Evolutionary conservation across 2,329 filamentous ascomycete genomes (phyloP), one percentile per base, ranked within the genome.

Genomic region (Claviceps humidiphila): DNA sequence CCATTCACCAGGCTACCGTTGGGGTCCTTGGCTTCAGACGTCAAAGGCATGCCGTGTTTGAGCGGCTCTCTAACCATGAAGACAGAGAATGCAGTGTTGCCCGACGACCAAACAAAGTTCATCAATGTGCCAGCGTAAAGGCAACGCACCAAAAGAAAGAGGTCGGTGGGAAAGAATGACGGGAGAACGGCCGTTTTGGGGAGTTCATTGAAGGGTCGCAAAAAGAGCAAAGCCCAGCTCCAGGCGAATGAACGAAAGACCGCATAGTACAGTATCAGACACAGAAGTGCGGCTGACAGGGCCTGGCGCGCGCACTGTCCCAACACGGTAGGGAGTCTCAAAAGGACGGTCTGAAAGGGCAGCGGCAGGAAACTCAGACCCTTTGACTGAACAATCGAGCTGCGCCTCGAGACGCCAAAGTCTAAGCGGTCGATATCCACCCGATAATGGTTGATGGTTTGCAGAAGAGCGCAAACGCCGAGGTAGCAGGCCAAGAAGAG

Each of bases 1-100:
- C 91, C 91, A 53, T 83, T 89, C 48, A 97, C 66, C 30, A 97
- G 74, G 63, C 87, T 95, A 39, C 89, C 89, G 61, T 95, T 97
- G 1, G 91, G 88, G 66, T 96, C 90, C 63, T 87, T 93, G 16
- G 89, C 87, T 58, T 91, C 87, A 17, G 79, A 78, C 0, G 89
- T 95, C 52, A 97, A 77, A 4, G 90, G 89, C 60, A 84, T 79
- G n/a, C 78, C 84, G 58, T 87, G 87, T 71, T 95, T 95, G 51
- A 95, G 65, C 0, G 91, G 91, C 59, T 86, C 81, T 64, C 85
- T 84, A 26, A 83, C 81, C 62, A 95, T 80, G 66, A 89, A 89
- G n/a, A 83, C 69, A 5, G 85, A 84, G 64, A 96, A 95, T 26
- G 86, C 79, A 30, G 78, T 71, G 63, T 93, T 94, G 42, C 83